These are phyloP conservation scores for Thymus quinquecostatus DNA, from an alignment of 257 asterid genomes.

Conservation along the genomic window DNA sequence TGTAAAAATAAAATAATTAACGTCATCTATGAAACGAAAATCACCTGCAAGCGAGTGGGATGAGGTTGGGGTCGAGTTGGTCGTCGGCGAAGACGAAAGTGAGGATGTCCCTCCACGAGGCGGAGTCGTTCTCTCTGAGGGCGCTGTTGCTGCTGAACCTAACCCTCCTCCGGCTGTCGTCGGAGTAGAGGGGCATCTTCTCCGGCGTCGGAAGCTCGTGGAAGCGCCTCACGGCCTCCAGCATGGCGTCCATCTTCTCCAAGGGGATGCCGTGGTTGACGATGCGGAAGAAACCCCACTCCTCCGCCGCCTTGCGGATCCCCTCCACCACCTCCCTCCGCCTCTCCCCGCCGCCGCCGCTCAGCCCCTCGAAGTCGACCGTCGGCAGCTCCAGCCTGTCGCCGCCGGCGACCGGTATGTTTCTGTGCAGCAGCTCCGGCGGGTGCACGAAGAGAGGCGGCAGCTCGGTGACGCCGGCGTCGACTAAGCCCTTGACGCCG, in stretches of 20 bases:
- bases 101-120: slow-evolving; percentile 43
- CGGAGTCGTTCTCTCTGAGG: slow-evolving; percentile 25
- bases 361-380: slow-evolving; percentile 34
- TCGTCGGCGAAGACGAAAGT: slow-evolving; percentile 28
- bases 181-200: slow-evolving; percentile 32
- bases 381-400: slow-evolving; percentile 35
- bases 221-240: slow-evolving; percentile 36
- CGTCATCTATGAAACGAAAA: no score
- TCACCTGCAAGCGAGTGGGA: slow-evolving; percentile 40
- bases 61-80: slow-evolving; percentile 22
- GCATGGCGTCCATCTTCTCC: slow-evolving; percentile 41
- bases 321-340: slow-evolving; percentile 32
- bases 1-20: no score
- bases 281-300: slow-evolving; percentile 45
- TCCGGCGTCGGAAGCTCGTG: slow-evolving; percentile 39
- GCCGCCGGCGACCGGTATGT: not conserved
- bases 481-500: slow-evolving; percentile 48
- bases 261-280: slow-evolving; percentile 43
- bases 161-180: slow-evolving; percentile 30
- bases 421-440: not conserved
- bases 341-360: not conserved
- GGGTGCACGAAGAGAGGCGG: slow-evolving; percentile 42
- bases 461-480: slow-evolving; percentile 33
- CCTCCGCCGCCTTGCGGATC: slow-evolving; percentile 29
- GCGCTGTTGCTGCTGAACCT: slow-evolving; percentile 34